Conservation (phyloP, 768 basidiomycete species). For the Hygrocybe punicea region DNA sequence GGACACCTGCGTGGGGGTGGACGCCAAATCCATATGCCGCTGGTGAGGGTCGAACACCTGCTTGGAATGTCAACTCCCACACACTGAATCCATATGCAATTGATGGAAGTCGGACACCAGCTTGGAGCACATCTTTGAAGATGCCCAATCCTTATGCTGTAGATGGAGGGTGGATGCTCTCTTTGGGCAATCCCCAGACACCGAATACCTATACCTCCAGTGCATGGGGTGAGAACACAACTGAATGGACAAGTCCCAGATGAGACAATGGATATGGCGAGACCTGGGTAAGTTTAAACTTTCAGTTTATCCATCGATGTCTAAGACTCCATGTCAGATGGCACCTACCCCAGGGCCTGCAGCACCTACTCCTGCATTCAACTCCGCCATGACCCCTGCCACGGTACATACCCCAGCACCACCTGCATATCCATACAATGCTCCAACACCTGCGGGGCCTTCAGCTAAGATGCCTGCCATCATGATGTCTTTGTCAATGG, state of each 20-base stretch:
- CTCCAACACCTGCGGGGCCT: not conserved
- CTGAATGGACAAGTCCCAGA: no score
- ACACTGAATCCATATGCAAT: conserved; percentile 9
- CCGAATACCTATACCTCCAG: not conserved
- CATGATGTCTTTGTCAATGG: not conserved
- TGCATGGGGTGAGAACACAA: not conserved
- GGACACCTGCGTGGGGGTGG: conserved; percentile 62
- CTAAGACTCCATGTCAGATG: not conserved
- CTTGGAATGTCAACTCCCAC: conserved; percentile 23
- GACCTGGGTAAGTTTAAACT: conserved; percentile 24
- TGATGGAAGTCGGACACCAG: conserved; percentile 2
- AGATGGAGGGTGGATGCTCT: no score
- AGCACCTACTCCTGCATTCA: not conserved
- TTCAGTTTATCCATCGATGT: not conserved
- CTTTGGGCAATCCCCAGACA: no score
- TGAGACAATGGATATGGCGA: conserved; percentile 18
- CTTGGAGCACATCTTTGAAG: not conserved
- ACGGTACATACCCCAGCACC: not conserved
- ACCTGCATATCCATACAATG: not conserved
- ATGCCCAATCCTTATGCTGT: not conserved
- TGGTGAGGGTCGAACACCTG: conserved; percentile 48
- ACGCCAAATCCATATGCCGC: conserved; percentile 70
- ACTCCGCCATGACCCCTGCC: not conserved
- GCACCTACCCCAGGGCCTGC: conserved; percentile 1
- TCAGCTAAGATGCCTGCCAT: not conserved